Evolutionary conservation across 129 eudicot species (phyloP).

Genomic region (Flaveria ramosissima): DNA sequence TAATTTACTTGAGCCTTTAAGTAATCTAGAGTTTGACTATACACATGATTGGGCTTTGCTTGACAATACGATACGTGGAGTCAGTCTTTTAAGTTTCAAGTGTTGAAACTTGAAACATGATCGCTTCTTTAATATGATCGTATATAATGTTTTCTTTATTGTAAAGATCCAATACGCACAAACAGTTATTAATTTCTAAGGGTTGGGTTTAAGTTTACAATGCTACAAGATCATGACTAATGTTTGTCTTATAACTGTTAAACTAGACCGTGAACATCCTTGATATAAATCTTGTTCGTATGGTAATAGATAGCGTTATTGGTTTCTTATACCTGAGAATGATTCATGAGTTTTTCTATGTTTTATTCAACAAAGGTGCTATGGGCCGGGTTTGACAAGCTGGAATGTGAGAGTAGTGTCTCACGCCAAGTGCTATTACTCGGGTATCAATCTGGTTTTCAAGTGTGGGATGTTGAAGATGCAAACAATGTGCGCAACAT

Average conservation of each 20-base stretch:
- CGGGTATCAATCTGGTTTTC: constrained; percentile 83
- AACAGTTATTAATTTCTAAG: not conserved
- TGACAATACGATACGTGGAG: not conserved
- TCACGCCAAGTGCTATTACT: constrained; percentile 65
- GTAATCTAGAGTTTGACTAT: too few species aligned
- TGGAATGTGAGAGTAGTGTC: constrained; percentile 57
- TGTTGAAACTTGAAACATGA: not conserved
- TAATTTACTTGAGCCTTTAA: too few species aligned
- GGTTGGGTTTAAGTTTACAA: not conserved
- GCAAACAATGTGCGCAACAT: constrained; percentile 69
- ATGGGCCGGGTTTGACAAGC: constrained; percentile 94
- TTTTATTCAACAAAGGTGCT: constrained; percentile 46
- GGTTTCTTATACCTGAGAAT: not conserved
- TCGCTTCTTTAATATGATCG: too few species aligned
- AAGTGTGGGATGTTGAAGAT: constrained; percentile 94
- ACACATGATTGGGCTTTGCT: too few species aligned
- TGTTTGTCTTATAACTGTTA: not conserved
- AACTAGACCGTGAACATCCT: not conserved
- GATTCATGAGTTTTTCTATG: not conserved
- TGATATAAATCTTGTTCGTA: not conserved
- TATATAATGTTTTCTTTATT: not conserved
- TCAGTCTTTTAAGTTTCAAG: not conserved
- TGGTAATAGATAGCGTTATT: not conserved
- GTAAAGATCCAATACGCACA: not conserved
- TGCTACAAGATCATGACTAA: not conserved